phyloP scores from a whole-genome alignment of 345 rosid species.

The Populus davidiana region DNA sequence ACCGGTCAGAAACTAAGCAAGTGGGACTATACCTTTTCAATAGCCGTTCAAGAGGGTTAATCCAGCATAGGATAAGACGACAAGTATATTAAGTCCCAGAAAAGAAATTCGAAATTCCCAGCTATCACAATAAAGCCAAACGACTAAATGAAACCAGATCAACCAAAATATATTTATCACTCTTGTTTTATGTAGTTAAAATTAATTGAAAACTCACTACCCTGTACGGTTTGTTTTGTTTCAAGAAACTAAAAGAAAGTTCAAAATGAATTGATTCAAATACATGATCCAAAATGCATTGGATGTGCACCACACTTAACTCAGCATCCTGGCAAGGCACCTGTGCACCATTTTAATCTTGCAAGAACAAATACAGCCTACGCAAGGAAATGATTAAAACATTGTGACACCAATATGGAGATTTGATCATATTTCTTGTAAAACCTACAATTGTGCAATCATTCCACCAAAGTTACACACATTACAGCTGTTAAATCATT shows the following conservation, averaged over 20 bases:
- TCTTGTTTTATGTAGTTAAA: too few relatives aligned
- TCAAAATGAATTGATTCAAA: too few relatives aligned
- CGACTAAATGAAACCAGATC: too few relatives aligned
- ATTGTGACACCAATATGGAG: not conserved
- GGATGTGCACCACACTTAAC: not conserved
- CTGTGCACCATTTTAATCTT: not conserved
- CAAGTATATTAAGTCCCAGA: too few relatives aligned
- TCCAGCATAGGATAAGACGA: too few relatives aligned
- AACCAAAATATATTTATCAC: too few relatives aligned
- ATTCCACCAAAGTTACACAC: not conserved
- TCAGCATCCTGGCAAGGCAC: not conserved
- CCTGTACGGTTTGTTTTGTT: too few relatives aligned
- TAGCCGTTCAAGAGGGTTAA: not conserved
- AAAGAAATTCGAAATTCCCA: too few relatives aligned
- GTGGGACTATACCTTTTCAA: not conserved
- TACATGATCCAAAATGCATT: not conserved
- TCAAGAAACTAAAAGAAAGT: too few relatives aligned
- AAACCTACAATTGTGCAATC: not conserved
- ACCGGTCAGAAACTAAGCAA: not conserved
- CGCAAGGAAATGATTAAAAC: not conserved
- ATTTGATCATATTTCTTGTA: conserved; percentile 1
- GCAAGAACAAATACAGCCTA: not conserved
- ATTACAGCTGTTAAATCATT: not conserved
- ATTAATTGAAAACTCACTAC: too few relatives aligned
- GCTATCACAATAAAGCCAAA: too few relatives aligned